Conservation (phyloP, 116 monocot species). For the Iris pallida region DNA sequence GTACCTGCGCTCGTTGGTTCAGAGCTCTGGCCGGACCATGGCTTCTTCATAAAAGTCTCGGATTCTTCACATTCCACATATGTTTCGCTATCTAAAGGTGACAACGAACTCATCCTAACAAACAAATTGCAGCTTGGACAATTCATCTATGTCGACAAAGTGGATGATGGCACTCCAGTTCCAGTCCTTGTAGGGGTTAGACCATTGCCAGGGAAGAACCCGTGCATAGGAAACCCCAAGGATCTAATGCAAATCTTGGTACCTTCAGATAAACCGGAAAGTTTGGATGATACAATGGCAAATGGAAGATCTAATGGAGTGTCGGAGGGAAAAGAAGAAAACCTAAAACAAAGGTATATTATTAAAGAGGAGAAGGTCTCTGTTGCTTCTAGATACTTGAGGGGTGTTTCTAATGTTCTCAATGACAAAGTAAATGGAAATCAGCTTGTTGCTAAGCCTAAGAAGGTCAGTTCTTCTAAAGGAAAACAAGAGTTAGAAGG, state of each 20-base stretch:
- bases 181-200: slow-evolving; percentile 76
- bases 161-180: slow-evolving; percentile 61
- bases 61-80: slow-evolving; percentile 90
- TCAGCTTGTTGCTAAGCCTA: background rate
- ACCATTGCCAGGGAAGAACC: slow-evolving; percentile 71
- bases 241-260: slow-evolving; percentile 85
- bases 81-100: slow-evolving; percentile 78
- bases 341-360: slow-evolving; percentile 34
- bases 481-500: slow-evolving; percentile 32
- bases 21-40: slow-evolving; percentile 78
- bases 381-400: slow-evolving; percentile 80
- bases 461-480: slow-evolving; percentile 25
- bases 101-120: slow-evolving; percentile 68
- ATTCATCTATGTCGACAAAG: slow-evolving; percentile 79
- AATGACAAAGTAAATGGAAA: slow-evolving; percentile 26
- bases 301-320: slow-evolving; percentile 23
- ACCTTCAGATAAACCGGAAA: slow-evolving; percentile 34
- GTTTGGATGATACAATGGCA: slow-evolving; percentile 6
- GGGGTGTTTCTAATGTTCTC: slow-evolving; percentile 32
- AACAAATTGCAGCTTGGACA: slow-evolving; percentile 91
- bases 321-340: slow-evolving; percentile 35
- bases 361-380: slow-evolving; percentile 79
- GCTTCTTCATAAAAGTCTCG: slow-evolving; percentile 92
- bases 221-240: slow-evolving; percentile 73
- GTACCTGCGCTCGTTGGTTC: slow-evolving; percentile 81